Evolutionary conservation across 352 stramenopile genomes (phyloP).

Genomic region (Elongisporangium prolatum): DNA sequence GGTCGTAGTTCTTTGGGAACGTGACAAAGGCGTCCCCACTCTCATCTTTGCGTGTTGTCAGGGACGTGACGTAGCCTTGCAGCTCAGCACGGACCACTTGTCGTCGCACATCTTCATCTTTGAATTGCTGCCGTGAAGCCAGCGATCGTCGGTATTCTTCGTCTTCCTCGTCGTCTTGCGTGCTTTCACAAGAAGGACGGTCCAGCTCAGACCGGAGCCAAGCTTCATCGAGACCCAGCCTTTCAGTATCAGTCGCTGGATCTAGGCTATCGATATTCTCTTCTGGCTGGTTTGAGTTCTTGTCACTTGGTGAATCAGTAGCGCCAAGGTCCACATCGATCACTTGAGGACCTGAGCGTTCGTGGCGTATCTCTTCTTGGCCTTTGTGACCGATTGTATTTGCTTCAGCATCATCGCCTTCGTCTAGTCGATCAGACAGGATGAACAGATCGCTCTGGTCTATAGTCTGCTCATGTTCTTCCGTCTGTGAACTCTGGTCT

Average conservation of each 20-base stretch:
- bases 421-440: background rate
- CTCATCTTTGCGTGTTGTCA: slow-evolving; percentile 33
- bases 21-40: slow-evolving; percentile 41
- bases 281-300: background rate
- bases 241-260: background rate
- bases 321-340: background rate
- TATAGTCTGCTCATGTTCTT: background rate
- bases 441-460: background rate
- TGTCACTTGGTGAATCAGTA: background rate
- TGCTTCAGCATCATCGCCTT: background rate
- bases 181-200: background rate
- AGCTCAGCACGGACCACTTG: slow-evolving; percentile 38
- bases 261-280: background rate
- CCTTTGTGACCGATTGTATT: background rate
- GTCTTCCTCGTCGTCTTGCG: slow-evolving; percentile 8
- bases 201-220: background rate
- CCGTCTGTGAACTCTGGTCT: background rate
- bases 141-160: slow-evolving; percentile 20
- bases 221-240: background rate
- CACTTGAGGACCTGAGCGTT: background rate
- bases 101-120: slow-evolving; percentile 26
- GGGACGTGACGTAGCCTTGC: slow-evolving; percentile 34
- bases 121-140: slow-evolving; percentile 6
- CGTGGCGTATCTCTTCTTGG: background rate
- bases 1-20: slow-evolving; percentile 59